phyloP scores from a whole-genome alignment of 257 asterid genomes.

The Anisodus acutangulus region DNA sequence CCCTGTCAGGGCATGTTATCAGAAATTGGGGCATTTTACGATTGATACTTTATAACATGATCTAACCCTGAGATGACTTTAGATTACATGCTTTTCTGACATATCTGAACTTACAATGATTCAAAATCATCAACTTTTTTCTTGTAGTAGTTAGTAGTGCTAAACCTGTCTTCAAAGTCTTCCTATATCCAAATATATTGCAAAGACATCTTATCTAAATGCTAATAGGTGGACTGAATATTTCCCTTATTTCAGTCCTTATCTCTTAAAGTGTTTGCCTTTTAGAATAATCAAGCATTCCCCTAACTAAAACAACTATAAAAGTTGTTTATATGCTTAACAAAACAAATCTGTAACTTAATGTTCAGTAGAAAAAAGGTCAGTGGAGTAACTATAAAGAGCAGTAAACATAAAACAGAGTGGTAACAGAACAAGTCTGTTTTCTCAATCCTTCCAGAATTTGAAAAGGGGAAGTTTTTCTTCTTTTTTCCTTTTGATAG shows the following conservation, averaged over 20 bases:
- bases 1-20: conserved; percentile 99
- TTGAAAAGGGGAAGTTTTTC: neutral
- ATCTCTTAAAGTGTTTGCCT: neutral
- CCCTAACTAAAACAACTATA: neutral
- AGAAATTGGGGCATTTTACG: conserved; percentile 36
- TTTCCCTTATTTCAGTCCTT: neutral
- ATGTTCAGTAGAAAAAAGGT: neutral
- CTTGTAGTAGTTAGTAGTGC: neutral
- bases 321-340: neutral
- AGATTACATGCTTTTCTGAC: neutral
- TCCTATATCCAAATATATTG: neutral
- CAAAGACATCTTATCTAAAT: neutral
- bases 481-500: neutral
- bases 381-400: neutral
- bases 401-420: neutral
- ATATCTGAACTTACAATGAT: neutral
- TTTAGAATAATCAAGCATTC: neutral
- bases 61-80: neutral
- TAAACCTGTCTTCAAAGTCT: neutral
- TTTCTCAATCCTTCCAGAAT: neutral
- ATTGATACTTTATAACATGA: neutral
- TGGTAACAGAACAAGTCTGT: neutral
- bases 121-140: neutral
- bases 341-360: neutral
- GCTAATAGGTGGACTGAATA: neutral